phyloP scores from a whole-genome alignment of 2,329 filamentous ascomycete species.

The Fusarium sp. region DNA sequence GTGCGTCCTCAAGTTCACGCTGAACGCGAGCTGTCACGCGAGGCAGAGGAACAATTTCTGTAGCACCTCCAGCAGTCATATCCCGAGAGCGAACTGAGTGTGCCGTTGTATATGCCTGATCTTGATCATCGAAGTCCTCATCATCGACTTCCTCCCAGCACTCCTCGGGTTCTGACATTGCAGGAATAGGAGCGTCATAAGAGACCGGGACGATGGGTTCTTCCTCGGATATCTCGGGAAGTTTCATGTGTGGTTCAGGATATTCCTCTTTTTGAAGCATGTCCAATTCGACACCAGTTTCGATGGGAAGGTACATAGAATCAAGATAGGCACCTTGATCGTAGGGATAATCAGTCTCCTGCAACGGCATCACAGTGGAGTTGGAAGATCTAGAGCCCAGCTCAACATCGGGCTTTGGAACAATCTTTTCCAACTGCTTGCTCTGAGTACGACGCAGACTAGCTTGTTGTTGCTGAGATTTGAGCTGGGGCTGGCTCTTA shows the following conservation, averaged over 20 bases:
- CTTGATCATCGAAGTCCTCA: conserved; percentile 70
- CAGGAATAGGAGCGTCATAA: conserved; percentile 41
- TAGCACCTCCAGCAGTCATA: conserved; percentile 64
- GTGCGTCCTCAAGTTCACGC: conserved; percentile 77
- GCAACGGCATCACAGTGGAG: conserved; percentile 17
- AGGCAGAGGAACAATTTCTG: conserved; percentile 74
- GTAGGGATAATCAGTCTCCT: conserved; percentile 40
- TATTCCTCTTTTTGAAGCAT: conserved; percentile 44
- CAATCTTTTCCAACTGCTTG: conserved; percentile 53
- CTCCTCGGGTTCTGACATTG: conserved; percentile 68
- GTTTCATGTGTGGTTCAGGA: conserved; percentile 44
- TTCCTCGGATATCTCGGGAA: conserved; percentile 51
- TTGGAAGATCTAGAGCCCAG: conserved; percentile 17
- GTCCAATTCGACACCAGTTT: conserved; percentile 43
- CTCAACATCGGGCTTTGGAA: conserved; percentile 36
- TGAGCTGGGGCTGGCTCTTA: conserved; percentile 67
- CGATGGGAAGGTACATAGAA: conserved; percentile 43
- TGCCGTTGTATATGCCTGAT: conserved; percentile 80
- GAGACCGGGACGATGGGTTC: conserved; percentile 39
- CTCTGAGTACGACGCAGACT: conserved; percentile 60
- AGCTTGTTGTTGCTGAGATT: conserved; percentile 57
- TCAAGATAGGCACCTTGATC: conserved; percentile 48
- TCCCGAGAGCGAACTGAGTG: conserved; percentile 80
- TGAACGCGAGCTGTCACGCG: conserved; percentile 75
- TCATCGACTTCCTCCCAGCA: conserved; percentile 85